Percentiles rank a stretch among this genome's conserved stretches.
Conservation (phyloP, 202 grass and related monocot genomes). For the Tripidium arundinaceum region DNA sequence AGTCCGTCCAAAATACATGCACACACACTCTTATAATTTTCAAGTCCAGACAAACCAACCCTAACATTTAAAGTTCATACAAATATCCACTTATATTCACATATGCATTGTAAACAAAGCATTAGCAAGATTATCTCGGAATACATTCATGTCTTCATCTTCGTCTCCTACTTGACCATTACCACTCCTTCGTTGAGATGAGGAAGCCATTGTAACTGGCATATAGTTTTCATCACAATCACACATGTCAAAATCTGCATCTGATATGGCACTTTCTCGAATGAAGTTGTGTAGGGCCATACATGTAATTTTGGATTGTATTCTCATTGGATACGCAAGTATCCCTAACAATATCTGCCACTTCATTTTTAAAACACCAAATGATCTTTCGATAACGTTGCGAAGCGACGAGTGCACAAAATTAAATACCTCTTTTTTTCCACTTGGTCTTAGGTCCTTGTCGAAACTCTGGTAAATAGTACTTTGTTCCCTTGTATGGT, state of each 20-base stretch:
- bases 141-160: no score
- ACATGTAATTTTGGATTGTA: not conserved
- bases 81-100: no score
- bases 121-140: no score
- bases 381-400: not conserved
- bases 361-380: not conserved
- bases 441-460: not conserved
- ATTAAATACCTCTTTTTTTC: not conserved
- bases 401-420: not conserved
- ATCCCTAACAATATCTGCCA: not conserved
- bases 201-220: not conserved
- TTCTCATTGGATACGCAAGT: not conserved
- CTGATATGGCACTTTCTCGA: not conserved
- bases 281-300: not conserved
- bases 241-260: not conserved
- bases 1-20: no score
- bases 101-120: no score
- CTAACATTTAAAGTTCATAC: no score
- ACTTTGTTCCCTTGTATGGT: not conserved
- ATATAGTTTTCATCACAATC: not conserved
- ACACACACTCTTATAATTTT: no score
- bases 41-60: no score
- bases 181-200: no score
- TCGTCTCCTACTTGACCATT: no score
- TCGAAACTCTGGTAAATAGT: not conserved